These are phyloP conservation scores for Heterobasidion irregulare DNA, from an alignment of 1,284 basidiomycete genomes.

Conservation along the genomic window DNA sequence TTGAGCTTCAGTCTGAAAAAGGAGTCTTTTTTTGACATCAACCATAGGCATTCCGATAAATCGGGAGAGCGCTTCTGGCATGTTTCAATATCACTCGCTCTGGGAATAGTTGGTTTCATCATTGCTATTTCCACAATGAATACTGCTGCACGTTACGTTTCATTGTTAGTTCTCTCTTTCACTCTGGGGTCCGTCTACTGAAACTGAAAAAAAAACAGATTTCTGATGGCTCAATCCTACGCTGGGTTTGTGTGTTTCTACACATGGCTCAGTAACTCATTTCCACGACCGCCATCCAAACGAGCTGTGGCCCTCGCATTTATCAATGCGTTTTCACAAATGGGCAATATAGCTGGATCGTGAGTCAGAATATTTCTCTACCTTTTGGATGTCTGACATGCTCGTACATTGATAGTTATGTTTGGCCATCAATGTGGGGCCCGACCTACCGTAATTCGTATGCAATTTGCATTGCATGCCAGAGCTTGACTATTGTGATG, in stretches of 20 bases:
- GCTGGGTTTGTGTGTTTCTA: constrained; percentile 61
- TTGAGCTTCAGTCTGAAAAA: not conserved
- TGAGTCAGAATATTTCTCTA: constrained; percentile 29
- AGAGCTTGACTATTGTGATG: constrained; percentile 40
- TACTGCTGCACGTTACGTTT: constrained; percentile 57
- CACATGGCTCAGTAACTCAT: constrained; percentile 64
- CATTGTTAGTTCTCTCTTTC: constrained; percentile 39
- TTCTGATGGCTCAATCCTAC: constrained; percentile 70
- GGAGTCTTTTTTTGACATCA: not conserved
- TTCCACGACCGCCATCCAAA: constrained; percentile 61
- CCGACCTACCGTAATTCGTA: constrained; percentile 33
- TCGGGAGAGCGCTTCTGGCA: constrained; percentile 61
- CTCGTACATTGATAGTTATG: constrained; percentile 19
- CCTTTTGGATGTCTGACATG: not conserved
- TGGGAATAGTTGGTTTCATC: constrained; percentile 67
- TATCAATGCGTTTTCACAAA: constrained; percentile 61
- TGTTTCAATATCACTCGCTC: constrained; percentile 39
- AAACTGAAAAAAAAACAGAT: constrained; percentile 27
- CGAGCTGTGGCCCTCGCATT: constrained; percentile 68
- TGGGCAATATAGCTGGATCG: constrained; percentile 70
- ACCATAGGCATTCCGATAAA: constrained; percentile 60
- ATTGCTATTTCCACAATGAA: constrained; percentile 69
- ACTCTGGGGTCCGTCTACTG: not conserved
- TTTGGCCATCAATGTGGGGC: constrained; percentile 34
- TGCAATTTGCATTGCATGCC: constrained; percentile 44